Percentiles rank a stretch among this genome's conserved stretches.
Conservation (phyloP, 2,329 filamentous ascomycete species). For the Hymenoscyphus albidus region DNA sequence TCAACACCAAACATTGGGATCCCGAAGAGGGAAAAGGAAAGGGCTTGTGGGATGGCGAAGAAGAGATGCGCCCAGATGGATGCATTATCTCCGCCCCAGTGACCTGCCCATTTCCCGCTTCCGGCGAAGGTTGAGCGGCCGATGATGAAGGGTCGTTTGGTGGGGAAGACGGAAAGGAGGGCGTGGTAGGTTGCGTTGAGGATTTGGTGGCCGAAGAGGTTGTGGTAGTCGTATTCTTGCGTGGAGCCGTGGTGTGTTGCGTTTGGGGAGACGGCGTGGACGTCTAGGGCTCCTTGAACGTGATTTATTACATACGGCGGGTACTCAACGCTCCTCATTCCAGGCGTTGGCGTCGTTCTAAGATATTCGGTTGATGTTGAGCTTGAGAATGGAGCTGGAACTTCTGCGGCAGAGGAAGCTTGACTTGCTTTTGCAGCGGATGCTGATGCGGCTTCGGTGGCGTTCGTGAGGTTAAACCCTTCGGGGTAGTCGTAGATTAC, state of each 20-base stretch:
- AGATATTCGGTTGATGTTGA: conserved; percentile 16
- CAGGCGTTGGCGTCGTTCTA: neutral
- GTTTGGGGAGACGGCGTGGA: conserved; percentile 63
- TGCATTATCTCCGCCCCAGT: conserved; percentile 59
- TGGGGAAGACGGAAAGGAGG: conserved; percentile 40
- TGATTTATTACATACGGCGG: conserved; percentile 40
- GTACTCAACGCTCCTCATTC: conserved; percentile 32
- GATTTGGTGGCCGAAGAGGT: conserved; percentile 71
- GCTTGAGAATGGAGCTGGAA: conserved; percentile 37
- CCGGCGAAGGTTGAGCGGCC: conserved; percentile 75
- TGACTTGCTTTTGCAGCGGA: conserved; percentile 61
- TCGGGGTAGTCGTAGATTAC: conserved; percentile 62
- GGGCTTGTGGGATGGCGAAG: conserved; percentile 53
- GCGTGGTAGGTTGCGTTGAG: conserved; percentile 66
- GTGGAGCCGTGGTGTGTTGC: conserved; percentile 64
- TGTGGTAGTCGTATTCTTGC: conserved; percentile 71
- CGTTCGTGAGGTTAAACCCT: conserved; percentile 62
- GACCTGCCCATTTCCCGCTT: conserved; percentile 59
- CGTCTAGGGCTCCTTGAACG: conserved; percentile 45
- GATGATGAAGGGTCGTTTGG: conserved; percentile 64
- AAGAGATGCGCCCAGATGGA: conserved; percentile 57
- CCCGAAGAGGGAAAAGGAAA: conserved; percentile 64
- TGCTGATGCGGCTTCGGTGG: conserved; percentile 64
- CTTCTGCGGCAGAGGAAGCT: conserved; percentile 63
- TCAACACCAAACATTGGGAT: conserved; percentile 68